Percentiles rank a stretch among this genome's conserved stretches.
Conservation (phyloP, 208 protist species). For the Sergeia podlipaevii region DNA sequence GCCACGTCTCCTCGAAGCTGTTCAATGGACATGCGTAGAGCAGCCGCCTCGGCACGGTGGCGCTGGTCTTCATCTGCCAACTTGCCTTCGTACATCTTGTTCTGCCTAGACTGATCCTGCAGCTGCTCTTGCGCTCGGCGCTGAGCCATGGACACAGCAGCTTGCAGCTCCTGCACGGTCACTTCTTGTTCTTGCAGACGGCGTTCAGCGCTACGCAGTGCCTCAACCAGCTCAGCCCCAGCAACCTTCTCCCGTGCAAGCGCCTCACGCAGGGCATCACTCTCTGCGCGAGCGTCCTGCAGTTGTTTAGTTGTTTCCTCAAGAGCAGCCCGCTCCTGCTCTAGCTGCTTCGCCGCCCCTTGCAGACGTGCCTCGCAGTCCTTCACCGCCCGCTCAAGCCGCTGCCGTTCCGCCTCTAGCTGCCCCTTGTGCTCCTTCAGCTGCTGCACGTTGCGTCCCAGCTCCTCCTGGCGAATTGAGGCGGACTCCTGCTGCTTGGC, state of each 20-base stretch:
- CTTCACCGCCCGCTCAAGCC: constrained; percentile 33
- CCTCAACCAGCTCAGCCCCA: constrained; percentile 26
- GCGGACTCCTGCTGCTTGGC: constrained; percentile 9
- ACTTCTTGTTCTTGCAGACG: constrained; percentile 34
- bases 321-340: constrained; percentile 43
- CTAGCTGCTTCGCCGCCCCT: constrained; percentile 36
- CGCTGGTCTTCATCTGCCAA: constrained; percentile 42
- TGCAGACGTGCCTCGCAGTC: constrained; percentile 44
- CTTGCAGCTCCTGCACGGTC: constrained; percentile 41
- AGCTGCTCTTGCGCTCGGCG: constrained; percentile 31
- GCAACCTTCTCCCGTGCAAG: constrained; percentile 35
- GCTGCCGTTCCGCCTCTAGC: constrained; percentile 38
- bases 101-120: constrained; percentile 27
- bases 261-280: constrained; percentile 39
- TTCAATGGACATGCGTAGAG: constrained; percentile 37
- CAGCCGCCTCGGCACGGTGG: constrained; percentile 49
- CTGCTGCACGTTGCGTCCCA: constrained; percentile 21
- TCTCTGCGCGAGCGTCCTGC: constrained; percentile 34
- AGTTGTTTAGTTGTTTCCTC: constrained; percentile 28
- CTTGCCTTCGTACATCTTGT: constrained; percentile 35
- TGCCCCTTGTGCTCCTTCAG: constrained; percentile 25
- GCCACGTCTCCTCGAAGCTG: constrained; percentile 39
- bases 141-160: constrained; percentile 27
- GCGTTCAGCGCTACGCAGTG: constrained; percentile 28
- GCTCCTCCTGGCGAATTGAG: constrained; percentile 15